Evolutionary conservation across 2,329 filamentous ascomycete species (phyloP).

Genomic region (Penicillium digitatum): DNA sequence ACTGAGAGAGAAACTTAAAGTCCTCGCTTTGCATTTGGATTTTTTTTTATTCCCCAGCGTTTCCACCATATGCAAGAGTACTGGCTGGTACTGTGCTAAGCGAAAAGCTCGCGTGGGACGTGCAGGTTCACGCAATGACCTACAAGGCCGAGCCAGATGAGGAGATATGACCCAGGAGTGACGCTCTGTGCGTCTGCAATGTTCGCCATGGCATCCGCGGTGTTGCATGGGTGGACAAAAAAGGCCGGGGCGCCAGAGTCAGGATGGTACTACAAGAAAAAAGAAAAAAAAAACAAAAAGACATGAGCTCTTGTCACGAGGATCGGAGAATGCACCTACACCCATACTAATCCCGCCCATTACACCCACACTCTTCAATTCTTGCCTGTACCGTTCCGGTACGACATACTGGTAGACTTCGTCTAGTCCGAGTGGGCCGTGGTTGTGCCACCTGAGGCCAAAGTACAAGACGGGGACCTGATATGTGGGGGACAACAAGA

Average conservation of each 20-base stretch:
- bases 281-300: constrained; percentile 11
- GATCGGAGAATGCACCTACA: constrained; percentile 52
- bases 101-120: constrained; percentile 64
- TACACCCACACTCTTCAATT: constrained; percentile 58
- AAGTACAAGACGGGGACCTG: constrained; percentile 74
- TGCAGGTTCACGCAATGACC: constrained; percentile 75
- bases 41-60: constrained; percentile 14
- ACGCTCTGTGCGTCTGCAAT: constrained; percentile 49
- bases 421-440: constrained; percentile 59
- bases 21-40: constrained; percentile 8
- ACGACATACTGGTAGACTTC: constrained; percentile 68
- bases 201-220: constrained; percentile 71
- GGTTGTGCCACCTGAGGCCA: constrained; percentile 57
- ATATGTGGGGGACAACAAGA: constrained; percentile 72
- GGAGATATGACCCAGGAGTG: constrained; percentile 64
- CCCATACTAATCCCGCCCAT: constrained; percentile 73
- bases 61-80: constrained; percentile 15
- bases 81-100: constrained; percentile 21
- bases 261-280: constrained; percentile 68
- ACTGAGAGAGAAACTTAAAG: constrained; percentile 13
- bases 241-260: constrained; percentile 72
- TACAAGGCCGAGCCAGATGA: constrained; percentile 84
- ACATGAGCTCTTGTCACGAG: constrained; percentile 35
- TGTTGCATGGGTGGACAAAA: constrained; percentile 90
- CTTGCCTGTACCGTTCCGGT: constrained; percentile 59